phyloP scores from a whole-genome alignment of 805 yeast species.

The Myxozyma neglecta region DNA sequence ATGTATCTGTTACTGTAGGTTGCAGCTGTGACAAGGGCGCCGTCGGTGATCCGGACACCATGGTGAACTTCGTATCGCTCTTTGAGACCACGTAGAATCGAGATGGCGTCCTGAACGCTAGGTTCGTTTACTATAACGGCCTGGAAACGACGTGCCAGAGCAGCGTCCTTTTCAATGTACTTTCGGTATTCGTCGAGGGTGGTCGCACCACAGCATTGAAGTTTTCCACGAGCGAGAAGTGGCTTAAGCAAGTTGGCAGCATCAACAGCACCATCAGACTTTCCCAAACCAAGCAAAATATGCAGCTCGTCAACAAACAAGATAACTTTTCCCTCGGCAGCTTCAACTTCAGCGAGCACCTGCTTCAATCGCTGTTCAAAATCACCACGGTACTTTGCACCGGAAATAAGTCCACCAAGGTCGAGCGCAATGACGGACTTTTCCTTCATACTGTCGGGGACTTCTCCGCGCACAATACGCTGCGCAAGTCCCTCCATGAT shows the following conservation, averaged over 20 bases:
- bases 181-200: constrained; percentile 90
- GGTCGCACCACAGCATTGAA: constrained; percentile 95
- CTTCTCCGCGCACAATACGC: constrained; percentile 85
- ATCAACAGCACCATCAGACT: constrained; percentile 92
- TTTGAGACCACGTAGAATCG: constrained; percentile 88
- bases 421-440: constrained; percentile 83
- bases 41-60: constrained; percentile 91
- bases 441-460: constrained; percentile 88
- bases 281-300: constrained; percentile 84
- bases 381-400: constrained; percentile 95
- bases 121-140: constrained; percentile 87
- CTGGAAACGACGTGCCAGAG: constrained; percentile 90
- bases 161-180: constrained; percentile 94
- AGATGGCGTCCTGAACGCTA: constrained; percentile 82
- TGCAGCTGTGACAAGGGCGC: constrained; percentile 92
- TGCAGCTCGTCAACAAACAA: constrained; percentile 91
- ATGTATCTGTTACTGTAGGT: constrained; percentile 85
- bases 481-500: constrained; percentile 96
- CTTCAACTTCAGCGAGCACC: constrained; percentile 80
- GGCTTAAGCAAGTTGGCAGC: constrained; percentile 93
- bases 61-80: constrained; percentile 96
- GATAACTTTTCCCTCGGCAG: constrained; percentile 70
- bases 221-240: constrained; percentile 84
- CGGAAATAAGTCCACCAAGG: constrained; percentile 84
- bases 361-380: constrained; percentile 86